A percentile compares a stretch with the other conserved stretches of the same genome.
These are phyloP conservation scores for Globisporangium uncinulatum DNA, from an alignment of 352 stramenopile species.

Conservation along the genomic window DNA sequence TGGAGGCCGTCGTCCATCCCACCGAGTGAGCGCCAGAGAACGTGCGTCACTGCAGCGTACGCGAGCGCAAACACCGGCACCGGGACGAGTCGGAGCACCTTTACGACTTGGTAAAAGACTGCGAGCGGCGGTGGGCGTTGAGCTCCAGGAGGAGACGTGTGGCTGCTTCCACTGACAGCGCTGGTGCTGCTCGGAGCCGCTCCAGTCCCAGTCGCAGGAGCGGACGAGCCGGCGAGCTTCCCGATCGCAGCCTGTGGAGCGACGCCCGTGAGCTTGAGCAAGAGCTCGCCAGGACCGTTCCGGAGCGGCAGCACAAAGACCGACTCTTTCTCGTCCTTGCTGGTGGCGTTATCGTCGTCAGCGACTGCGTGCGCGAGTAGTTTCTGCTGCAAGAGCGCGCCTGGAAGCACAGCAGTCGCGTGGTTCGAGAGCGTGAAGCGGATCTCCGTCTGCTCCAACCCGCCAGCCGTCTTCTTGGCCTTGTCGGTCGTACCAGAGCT, in stretches of 20 bases:
- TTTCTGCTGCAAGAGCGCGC: conserved; percentile 47
- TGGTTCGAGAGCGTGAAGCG: conserved; percentile 65
- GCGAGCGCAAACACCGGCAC: conserved; percentile 63
- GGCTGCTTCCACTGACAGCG: neutral
- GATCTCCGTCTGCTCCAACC: conserved; percentile 45
- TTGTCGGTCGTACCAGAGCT: conserved; percentile 12
- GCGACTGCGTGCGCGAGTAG: conserved; percentile 40
- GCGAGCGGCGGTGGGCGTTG: conserved; percentile 8
- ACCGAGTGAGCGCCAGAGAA: conserved; percentile 44
- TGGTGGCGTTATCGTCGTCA: conserved; percentile 6
- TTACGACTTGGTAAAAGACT: conserved; percentile 33
- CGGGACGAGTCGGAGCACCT: conserved; percentile 39
- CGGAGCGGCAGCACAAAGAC: conserved; percentile 54
- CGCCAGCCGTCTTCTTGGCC: conserved; percentile 9
- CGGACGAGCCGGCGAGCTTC: conserved; percentile 28
- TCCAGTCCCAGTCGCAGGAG: conserved; percentile 10
- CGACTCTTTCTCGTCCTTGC: conserved; percentile 31
- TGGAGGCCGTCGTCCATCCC: conserved; percentile 33
- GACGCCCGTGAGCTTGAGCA: conserved; percentile 51
- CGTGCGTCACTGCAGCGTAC: conserved; percentile 62
- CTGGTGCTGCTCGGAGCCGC: neutral
- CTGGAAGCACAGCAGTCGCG: conserved; percentile 38
- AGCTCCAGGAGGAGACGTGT: neutral
- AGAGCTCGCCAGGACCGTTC: conserved; percentile 50
- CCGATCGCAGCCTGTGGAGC: conserved; percentile 37